These are phyloP conservation scores for Debaryomyces fabryi DNA, from an alignment of 1,139 yeast genomes.

Conservation along the genomic window DNA sequence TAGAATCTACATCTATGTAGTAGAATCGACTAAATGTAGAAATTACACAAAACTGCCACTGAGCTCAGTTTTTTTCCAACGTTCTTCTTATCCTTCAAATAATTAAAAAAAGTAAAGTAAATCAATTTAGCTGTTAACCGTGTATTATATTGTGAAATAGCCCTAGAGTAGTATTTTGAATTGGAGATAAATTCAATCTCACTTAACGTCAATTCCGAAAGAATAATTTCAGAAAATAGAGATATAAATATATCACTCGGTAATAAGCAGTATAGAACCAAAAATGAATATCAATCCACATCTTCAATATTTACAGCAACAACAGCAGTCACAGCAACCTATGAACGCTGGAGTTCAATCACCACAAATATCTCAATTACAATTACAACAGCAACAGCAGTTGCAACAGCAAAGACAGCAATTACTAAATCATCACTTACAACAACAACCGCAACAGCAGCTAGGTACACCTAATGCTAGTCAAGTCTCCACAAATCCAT, in stretches of 20 bases:
- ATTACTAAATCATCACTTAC: conserved; percentile 37
- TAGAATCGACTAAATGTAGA: not conserved
- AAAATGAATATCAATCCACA: conserved; percentile 45
- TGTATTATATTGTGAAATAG: not conserved
- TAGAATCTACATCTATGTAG: not conserved
- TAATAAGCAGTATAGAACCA: not conserved
- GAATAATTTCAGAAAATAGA: conserved; percentile 6
- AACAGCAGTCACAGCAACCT: conserved; percentile 27
- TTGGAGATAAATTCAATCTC: not conserved
- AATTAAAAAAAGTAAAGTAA: not conserved
- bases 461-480: conserved; percentile 26
- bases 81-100: conserved; percentile 4
- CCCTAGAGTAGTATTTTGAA: not conserved
- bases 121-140: not conserved
- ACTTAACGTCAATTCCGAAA: not conserved
- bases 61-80: conserved; percentile 8
- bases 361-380: conserved; percentile 44
- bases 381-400: conserved; percentile 34
- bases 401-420: conserved; percentile 48
- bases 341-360: conserved; percentile 31
- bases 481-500: conserved; percentile 32
- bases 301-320: conserved; percentile 46
- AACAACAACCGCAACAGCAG: conserved; percentile 26
- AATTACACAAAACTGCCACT: conserved; percentile 5
- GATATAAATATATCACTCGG: not conserved